A percentile compares a stretch with the other conserved stretches of the same genome.
Conservation (phyloP, 805 yeast species). For the Candida xiaguanensis region DNA sequence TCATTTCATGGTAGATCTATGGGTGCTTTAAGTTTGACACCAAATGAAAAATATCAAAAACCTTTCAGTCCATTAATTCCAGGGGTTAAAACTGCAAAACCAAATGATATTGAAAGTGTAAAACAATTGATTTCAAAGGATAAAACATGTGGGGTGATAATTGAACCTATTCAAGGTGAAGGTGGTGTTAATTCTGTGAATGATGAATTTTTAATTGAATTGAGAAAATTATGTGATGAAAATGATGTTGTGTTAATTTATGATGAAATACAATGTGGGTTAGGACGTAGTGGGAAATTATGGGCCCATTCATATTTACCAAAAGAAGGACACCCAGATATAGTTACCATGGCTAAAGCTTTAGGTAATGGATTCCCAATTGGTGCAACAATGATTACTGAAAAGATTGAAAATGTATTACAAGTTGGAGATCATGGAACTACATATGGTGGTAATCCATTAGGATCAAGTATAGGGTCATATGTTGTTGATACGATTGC, state of each 20-base stretch:
- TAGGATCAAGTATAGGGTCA: slow-evolving; percentile 77
- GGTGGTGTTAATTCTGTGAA: slow-evolving; percentile 83
- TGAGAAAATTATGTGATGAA: slow-evolving; percentile 64
- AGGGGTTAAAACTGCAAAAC: slow-evolving; percentile 68
- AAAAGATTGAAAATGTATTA: slow-evolving; percentile 66
- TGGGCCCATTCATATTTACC: slow-evolving; percentile 90
- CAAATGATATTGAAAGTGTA: slow-evolving; percentile 59
- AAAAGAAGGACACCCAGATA: slow-evolving; percentile 86
- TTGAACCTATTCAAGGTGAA: slow-evolving; percentile 98
- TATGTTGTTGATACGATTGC: slow-evolving; percentile 72
- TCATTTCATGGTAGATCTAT: slow-evolving; percentile 94
- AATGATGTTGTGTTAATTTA: slow-evolving; percentile 75
- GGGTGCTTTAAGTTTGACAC: slow-evolving; percentile 91
- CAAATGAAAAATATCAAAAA: slow-evolving; percentile 86
- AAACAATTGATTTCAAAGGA: slow-evolving; percentile 49
- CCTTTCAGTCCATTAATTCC: slow-evolving; percentile 94
- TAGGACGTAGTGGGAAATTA: slow-evolving; percentile 85
- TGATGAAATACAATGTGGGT: slow-evolving; percentile 96
- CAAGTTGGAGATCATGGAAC: slow-evolving; percentile 97
- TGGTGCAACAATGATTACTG: slow-evolving; percentile 88
- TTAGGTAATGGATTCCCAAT: slow-evolving; percentile 96
- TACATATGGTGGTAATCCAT: slow-evolving; percentile 95
- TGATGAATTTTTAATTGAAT: slow-evolving; percentile 57
- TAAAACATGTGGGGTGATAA: slow-evolving; percentile 84
- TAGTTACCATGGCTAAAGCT: slow-evolving; percentile 92